Conservation (phyloP, 164 flowering plant genomes). For the Sextonia rubra region DNA sequence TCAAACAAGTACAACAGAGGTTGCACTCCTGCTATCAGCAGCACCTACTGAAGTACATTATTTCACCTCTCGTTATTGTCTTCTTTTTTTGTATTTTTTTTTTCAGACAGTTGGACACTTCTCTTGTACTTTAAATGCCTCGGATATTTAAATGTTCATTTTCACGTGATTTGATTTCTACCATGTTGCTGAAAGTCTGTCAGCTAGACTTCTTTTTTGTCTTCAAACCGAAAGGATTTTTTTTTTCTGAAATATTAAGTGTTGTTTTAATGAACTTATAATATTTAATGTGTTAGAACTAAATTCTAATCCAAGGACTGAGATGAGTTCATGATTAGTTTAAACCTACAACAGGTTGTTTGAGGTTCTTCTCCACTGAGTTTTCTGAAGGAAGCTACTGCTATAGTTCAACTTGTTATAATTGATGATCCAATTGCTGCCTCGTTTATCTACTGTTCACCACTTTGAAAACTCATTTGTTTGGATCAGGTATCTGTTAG, state of each 20-base stretch:
- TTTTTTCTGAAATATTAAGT: too few relatives aligned
- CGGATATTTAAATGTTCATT: not conserved
- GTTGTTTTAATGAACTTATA: slow-evolving; percentile 11
- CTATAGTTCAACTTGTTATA: slow-evolving; percentile 77
- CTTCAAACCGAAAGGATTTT: not conserved
- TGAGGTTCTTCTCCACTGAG: slow-evolving; percentile 86
- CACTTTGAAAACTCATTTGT: slow-evolving; percentile 85
- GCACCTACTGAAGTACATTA: not conserved
- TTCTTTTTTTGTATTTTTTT: too few relatives aligned
- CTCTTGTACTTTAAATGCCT: not conserved
- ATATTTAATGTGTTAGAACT: slow-evolving; percentile 15
- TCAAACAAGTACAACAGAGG: too few relatives aligned
- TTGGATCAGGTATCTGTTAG: slow-evolving; percentile 81
- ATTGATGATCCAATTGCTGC: slow-evolving; percentile 90
- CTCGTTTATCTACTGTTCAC: slow-evolving; percentile 86
- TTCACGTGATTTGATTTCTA: not conserved
- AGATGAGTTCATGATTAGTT: slow-evolving; percentile 41
- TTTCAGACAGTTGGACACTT: not conserved
- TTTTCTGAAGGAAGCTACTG: slow-evolving; percentile 92
- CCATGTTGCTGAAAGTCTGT: not conserved
- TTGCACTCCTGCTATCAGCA: not conserved
- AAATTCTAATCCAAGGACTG: slow-evolving; percentile 5
- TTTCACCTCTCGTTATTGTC: not conserved
- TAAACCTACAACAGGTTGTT: slow-evolving; percentile 68
- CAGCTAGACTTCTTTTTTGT: not conserved